Conservation (phyloP, 2,329 filamentous ascomycete genomes). For the Colletotrichum sp. region DNA sequence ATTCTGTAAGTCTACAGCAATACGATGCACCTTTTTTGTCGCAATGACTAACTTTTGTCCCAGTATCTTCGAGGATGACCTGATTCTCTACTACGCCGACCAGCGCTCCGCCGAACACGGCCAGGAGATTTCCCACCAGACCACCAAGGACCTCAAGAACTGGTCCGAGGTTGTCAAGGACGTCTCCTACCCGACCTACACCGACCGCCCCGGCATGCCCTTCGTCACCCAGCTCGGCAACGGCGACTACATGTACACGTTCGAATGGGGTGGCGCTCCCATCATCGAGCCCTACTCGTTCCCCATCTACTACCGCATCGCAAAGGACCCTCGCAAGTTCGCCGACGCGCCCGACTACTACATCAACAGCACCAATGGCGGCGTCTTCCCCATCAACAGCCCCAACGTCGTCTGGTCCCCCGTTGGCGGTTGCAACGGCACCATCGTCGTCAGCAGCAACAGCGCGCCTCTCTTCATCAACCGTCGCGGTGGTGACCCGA, state of each 20-base stretch:
- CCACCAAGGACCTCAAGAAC: slow-evolving; percentile 59
- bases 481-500: slow-evolving; percentile 39
- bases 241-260: slow-evolving; percentile 66
- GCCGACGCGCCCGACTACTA: slow-evolving; percentile 32
- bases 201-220: slow-evolving; percentile 72
- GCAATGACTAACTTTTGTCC: background rate
- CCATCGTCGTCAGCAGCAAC: slow-evolving; percentile 46
- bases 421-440: slow-evolving; percentile 48
- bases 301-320: slow-evolving; percentile 50
- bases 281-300: slow-evolving; percentile 37
- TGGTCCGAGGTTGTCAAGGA: slow-evolving; percentile 65
- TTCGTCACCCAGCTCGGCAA: slow-evolving; percentile 63
- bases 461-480: slow-evolving; percentile 46
- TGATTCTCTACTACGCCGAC: slow-evolving; percentile 75
- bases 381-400: slow-evolving; percentile 39
- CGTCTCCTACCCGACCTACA: slow-evolving; percentile 66
- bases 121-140: slow-evolving; percentile 73
- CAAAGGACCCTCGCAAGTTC: slow-evolving; percentile 41
- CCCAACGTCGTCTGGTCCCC: slow-evolving; percentile 51
- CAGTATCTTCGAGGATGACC: slow-evolving; percentile 58
- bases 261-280: slow-evolving; percentile 62
- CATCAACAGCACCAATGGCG: slow-evolving; percentile 34
- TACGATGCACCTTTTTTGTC: fast-evolving
- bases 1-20: slow-evolving; percentile 42
- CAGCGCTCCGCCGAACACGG: slow-evolving; percentile 70